Evolutionary conservation across 2,329 filamentous ascomycete species (phyloP).

Genomic region (Sporothrix euskadiensis): DNA sequence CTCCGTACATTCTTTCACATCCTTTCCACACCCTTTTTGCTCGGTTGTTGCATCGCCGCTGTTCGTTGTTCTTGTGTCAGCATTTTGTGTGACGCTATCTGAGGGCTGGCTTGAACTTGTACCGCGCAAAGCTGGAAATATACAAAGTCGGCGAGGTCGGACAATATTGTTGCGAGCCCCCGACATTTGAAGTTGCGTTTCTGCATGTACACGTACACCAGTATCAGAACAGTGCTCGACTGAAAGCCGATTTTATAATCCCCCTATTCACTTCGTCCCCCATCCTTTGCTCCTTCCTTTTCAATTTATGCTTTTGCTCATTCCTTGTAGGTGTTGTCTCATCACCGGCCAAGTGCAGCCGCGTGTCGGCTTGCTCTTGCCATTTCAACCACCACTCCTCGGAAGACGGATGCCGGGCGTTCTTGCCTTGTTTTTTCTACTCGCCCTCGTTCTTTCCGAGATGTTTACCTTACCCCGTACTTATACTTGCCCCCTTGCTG

Average conservation of each 20-base stretch:
- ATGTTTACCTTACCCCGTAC: not conserved
- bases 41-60: not conserved
- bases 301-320: not conserved
- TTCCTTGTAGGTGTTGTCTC: not conserved
- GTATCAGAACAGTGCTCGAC: not conserved
- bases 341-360: not conserved
- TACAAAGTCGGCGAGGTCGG: constrained; percentile 9
- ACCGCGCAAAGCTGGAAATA: not conserved
- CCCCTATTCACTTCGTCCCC: not conserved
- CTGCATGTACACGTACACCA: not conserved
- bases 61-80: not conserved
- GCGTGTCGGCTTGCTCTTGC: not conserved
- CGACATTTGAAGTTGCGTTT: not conserved
- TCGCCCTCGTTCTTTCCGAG: not conserved
- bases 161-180: not conserved
- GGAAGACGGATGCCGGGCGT: not conserved
- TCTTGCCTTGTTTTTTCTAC: not conserved
- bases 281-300: not conserved
- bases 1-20: not conserved
- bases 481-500: not conserved
- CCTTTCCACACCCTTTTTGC: not conserved
- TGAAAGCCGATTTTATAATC: not conserved
- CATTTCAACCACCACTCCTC: not conserved
- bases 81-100: not conserved
- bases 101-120: not conserved